Evolutionary conservation across 179 eudicot species (phyloP), one percentile per base, ranked within the genome.

Genomic region (Beta lomatogona): DNA sequence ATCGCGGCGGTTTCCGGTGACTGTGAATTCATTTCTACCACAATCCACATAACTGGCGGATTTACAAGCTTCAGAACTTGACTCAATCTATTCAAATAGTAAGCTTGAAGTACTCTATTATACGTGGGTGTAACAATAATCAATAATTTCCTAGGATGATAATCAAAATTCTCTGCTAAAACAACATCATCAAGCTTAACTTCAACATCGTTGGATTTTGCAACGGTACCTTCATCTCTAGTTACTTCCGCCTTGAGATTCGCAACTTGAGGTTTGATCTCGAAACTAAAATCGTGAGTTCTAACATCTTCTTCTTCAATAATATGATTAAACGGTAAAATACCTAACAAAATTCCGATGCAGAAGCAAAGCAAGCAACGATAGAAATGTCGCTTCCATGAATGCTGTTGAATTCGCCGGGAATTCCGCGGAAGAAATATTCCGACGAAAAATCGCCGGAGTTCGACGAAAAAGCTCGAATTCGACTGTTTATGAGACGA

Each of bases 81-180:
- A 60, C 92, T 95, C 81, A 95, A 83, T 68, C 98, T 89, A 81
- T 90, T 87, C 88, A 95, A 83, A 86, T 86, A 93, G 60, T 88
- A 95, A 12, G 87, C 91, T 82, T 95, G 99, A 41, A 89, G 82
- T 4, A 88, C 91, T 67, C 99, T 84, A 70, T 89, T 92, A 82
- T 92, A 93, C 5, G 99, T 95, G 8, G 99, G 93, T 4, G 98
- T 92, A 63, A 95, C 92, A 41, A 95, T 88, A 86, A 95, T 92
- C 86, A 95, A 53, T 83, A 87, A 82, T 78, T 92, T 94, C 71
- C 81, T 79, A 12, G 85, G 86, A 10, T 77, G 69, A 65, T 78
- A 83, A 83, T 89, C 93, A 59, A 83, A 85, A 12, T 86, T 87
- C 79, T 85, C 88, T 59, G 85, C 69, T 57, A 82, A 78, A 54